A percentile compares a stretch with the other conserved stretches of the same genome.
These are phyloP conservation scores for Flaveria robusta DNA, from an alignment of 129 eudicot species.

Conservation along the genomic window DNA sequence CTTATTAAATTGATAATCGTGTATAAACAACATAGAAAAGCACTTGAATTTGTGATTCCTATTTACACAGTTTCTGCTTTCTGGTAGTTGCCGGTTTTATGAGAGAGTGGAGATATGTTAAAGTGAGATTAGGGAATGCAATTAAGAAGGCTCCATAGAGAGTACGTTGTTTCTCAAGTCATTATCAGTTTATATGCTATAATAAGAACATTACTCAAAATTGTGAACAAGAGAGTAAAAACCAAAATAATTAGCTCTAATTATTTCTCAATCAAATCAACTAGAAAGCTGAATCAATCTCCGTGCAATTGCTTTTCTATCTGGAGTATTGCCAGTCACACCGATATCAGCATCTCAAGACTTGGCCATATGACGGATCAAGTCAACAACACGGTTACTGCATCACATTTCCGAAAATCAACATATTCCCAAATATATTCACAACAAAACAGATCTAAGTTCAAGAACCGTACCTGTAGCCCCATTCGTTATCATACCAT, in stretches of 20 bases:
- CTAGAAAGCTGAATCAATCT: constrained; percentile 15
- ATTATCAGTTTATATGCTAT: not conserved
- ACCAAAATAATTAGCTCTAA: not conserved
- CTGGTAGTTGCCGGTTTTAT: not conserved
- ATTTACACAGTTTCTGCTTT: not conserved
- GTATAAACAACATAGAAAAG: not conserved
- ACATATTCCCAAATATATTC: not conserved
- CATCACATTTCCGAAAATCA: constrained; percentile 18
- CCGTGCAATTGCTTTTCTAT: not conserved
- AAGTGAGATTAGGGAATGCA: not conserved
- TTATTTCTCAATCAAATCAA: constrained; percentile 19
- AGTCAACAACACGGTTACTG: constrained; percentile 71
- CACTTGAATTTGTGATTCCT: not conserved
- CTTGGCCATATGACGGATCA: constrained; percentile 67
- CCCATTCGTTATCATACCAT: constrained; percentile 94
- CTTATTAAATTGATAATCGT: not conserved
- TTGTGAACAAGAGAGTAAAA: constrained; percentile 16
- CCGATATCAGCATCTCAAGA: not conserved
- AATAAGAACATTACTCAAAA: constrained; percentile 15
- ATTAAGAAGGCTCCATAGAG: not conserved
- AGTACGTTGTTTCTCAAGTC: not conserved
- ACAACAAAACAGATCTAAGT: not conserved
- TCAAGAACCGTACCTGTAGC: constrained; percentile 56
- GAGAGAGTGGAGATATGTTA: not conserved
- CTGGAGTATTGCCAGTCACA: not conserved